phyloP scores from a whole-genome alignment of 495 filamentous ascomycete species.

The Immersiella caudata region DNA sequence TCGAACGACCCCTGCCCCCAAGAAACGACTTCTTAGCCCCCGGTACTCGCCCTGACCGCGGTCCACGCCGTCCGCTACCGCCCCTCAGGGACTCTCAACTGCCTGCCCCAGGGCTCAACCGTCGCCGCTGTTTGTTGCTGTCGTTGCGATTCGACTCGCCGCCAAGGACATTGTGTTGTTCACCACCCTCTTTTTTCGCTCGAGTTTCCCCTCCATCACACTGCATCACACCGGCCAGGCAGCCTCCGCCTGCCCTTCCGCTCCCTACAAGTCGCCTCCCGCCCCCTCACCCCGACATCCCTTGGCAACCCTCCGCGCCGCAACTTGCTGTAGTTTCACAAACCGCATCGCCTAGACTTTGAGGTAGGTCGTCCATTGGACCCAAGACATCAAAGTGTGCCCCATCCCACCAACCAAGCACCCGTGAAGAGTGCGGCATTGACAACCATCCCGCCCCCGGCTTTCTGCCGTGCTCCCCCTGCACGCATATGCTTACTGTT shows the following conservation, averaged over 20 bases:
- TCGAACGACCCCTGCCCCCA: neutral
- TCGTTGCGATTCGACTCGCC: neutral
- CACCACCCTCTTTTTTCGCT: too few species aligned
- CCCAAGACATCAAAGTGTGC: neutral
- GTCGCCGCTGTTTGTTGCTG: neutral
- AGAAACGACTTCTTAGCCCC: neutral
- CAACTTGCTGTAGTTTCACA: neutral
- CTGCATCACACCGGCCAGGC: neutral
- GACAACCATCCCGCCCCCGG: neutral
- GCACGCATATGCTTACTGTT: neutral
- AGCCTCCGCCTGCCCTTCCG: neutral
- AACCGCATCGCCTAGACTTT: conserved; percentile 5
- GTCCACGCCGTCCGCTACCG: neutral
- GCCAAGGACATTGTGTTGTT: neutral
- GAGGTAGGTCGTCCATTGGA: neutral
- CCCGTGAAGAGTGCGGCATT: neutral
- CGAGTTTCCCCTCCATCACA: neutral
- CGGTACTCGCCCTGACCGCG: neutral
- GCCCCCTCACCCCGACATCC: neutral
- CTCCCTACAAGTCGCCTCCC: neutral
- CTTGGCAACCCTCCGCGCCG: neutral
- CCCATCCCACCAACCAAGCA: conserved; percentile 4
- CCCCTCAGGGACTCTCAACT: neutral
- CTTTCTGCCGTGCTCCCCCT: neutral
- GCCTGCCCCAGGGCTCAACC: neutral